Base-by-base conservation (phyloP, 768 basidiomycete genomes). In the Rhodotorula kratochvilovae region DNA sequence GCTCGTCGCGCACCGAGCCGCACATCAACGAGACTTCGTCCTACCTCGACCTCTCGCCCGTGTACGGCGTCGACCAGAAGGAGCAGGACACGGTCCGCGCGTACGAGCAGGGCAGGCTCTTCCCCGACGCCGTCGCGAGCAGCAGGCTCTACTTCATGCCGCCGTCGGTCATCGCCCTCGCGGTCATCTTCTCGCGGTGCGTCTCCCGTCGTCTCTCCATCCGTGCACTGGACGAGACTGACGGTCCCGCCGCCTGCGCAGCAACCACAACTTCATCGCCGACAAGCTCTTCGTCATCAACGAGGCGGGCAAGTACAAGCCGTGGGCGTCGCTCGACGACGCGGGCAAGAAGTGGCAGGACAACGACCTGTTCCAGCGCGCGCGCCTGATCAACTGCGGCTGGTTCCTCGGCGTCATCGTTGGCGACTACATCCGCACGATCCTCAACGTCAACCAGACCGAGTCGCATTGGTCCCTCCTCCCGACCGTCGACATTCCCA, bases 1-100 rank as follows among this genome's bases (percentile, higher is more conserved):
- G 87, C 72, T 87, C 91, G 0, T 86, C 84, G 68, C 80, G 77
- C 46, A 59, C 29, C 7, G 68, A 77, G 31, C 60, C 54, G 4
- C 57, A 4, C 21, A 75, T 85, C 66, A 92, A 92, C 76, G 80
- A 85, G 54, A 80, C 86, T 0, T 87, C 86, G 78, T 88, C 87
- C 75, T 92, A 92, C 80, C 82, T 92, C 23, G 90, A 92, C 77
- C 78, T 92, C 51, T 87, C 87, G 76, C 84, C 89, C 15, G 78
- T 92, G 15, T 92, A 92, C 72, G 90, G 90, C 0, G 85, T 77
- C 78, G 86, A 82, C 36, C 81, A 85, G 45, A 82, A 80, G 23
- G 84, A 82, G 25, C 83, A 86, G 15, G 79, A 86, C 42, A 77
- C 78, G 8, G 83, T 91, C 23, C 83, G 90, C 64, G 83, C 64